Base-by-base conservation (phyloP, 768 basidiomycete genomes). In the Trichaptum fuscoviolaceum region DNA sequence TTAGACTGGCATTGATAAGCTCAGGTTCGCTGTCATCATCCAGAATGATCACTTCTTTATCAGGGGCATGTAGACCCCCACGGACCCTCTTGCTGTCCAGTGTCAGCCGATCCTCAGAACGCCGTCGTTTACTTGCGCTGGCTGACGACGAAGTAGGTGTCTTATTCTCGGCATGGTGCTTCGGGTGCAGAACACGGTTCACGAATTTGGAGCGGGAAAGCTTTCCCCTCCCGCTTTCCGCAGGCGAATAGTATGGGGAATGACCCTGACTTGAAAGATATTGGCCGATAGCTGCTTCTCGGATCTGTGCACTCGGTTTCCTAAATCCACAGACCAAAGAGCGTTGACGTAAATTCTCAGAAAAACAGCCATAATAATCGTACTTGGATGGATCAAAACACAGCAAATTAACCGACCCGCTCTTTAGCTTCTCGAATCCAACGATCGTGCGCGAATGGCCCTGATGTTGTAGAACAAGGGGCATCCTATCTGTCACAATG, bases 361-460 rank as follows among this genome's bases (percentile, higher is more conserved):
- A 63, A 35, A 30, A 52, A 25, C 17, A 57, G 36, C 30, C 7
- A 17, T 61, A 58, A 66, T 8, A 60, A 24, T 36, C 80, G 70
- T 68, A 91, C 92, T 73, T 81, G 18, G 86, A 85, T 20, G 95
- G 92, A 78, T 97, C 93, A 69, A 95, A 93, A 7, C 84, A 79
- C 17, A 96, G 79, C 9, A 97, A 81, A 69, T 85, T 88, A 52
- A 85, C 79, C 15, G 78, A 75, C 7, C 87, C 88, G 18, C 79
- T 79, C 70, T 82, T 84, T 64, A 79, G 80, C 52, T 88, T 76
- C 75, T 96, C 93, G 70, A 90, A 95, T 1, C 95, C 95, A 2
- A 97, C 82, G 15, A 97, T 86, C 4, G 90, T 89, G 26, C 91
- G 78, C n/a, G 95, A 97, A 77, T 97, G 95, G 0, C 93, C 93